A percentile compares a stretch with the other conserved stretches of the same genome.
These are phyloP conservation scores for Neurospora sp. DNA, from an alignment of 495 filamentous ascomycete genomes.

Conservation along the genomic window DNA sequence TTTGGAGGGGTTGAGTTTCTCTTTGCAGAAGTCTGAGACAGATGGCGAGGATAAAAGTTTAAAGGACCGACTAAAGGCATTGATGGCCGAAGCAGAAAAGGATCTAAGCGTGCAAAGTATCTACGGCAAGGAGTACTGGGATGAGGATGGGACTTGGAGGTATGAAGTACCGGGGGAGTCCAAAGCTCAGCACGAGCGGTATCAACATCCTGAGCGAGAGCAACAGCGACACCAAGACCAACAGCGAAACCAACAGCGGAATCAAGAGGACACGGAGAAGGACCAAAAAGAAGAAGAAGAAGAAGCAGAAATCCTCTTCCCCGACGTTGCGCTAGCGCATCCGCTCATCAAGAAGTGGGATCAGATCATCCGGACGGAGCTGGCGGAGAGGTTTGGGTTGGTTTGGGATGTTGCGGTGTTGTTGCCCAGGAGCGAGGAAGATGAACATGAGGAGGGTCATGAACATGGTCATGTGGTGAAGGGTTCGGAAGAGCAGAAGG, in stretches of 20 bases:
- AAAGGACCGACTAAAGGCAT: slow-evolving; percentile 15
- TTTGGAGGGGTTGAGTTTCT: slow-evolving; percentile 53
- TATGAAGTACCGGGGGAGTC: slow-evolving; percentile 38
- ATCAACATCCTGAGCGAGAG: neutral
- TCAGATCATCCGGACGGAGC: slow-evolving; percentile 29
- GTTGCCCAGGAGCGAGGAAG: neutral
- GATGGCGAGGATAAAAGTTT: no score
- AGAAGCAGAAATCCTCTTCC: slow-evolving; percentile 30
- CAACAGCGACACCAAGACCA: neutral
- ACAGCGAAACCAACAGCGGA: neutral
- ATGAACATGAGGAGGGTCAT: neutral
- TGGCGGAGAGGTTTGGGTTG: slow-evolving; percentile 29
- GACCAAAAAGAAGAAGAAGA: slow-evolving; percentile 20
- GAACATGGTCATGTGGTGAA: slow-evolving; percentile 1
- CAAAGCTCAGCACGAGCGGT: slow-evolving; percentile 3
- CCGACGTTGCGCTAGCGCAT: slow-evolving; percentile 48
- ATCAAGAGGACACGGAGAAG: neutral
- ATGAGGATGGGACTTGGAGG: slow-evolving; percentile 50
- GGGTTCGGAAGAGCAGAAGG: slow-evolving; percentile 10
- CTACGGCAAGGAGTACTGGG: slow-evolving; percentile 53
- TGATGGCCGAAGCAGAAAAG: slow-evolving; percentile 43
- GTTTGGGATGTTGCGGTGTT: slow-evolving; percentile 21
- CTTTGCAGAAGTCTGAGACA: no score
- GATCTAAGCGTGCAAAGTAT: slow-evolving; percentile 54
- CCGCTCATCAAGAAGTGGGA: slow-evolving; percentile 51